phyloP scores from a whole-genome alignment of 2,329 filamentous ascomycete species.

The Onygenales sp. region DNA sequence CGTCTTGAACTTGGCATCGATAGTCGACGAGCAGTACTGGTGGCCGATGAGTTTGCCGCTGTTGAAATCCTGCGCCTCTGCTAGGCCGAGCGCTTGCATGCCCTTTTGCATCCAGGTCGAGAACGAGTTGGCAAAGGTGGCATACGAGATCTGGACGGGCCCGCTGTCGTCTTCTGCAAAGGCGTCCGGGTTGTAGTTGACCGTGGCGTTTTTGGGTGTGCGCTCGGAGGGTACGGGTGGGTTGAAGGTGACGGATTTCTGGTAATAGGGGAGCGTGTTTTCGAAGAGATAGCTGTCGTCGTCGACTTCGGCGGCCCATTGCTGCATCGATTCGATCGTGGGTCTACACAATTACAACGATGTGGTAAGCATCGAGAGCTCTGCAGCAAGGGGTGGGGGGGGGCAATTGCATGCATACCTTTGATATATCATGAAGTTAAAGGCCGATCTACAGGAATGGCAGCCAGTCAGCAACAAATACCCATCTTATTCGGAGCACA shows the following conservation, averaged over 20 bases:
- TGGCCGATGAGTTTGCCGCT: constrained; percentile 33
- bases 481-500: not conserved
- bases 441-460: constrained; percentile 24
- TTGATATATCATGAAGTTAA: constrained; percentile 28
- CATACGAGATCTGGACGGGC: constrained; percentile 34
- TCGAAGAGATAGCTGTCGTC: constrained; percentile 25
- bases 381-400: not conserved
- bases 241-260: constrained; percentile 20
- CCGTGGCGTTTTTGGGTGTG: constrained; percentile 13
- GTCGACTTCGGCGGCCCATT: constrained; percentile 23
- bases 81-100: constrained; percentile 34
- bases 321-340: constrained; percentile 18
- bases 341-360: constrained; percentile 12
- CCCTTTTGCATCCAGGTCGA: constrained; percentile 31
- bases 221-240: constrained; percentile 15
- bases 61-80: constrained; percentile 28
- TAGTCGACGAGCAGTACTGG: constrained; percentile 37
- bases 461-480: not conserved
- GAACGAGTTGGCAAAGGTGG: constrained; percentile 32
- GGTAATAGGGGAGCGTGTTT: constrained; percentile 21
- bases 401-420: constrained; percentile 9
- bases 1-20: constrained; percentile 37
- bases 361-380: not conserved
- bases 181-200: constrained; percentile 16
- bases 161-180: constrained; percentile 22